Conservation (phyloP, 129 eudicot genomes). For the Mikania micrantha region DNA sequence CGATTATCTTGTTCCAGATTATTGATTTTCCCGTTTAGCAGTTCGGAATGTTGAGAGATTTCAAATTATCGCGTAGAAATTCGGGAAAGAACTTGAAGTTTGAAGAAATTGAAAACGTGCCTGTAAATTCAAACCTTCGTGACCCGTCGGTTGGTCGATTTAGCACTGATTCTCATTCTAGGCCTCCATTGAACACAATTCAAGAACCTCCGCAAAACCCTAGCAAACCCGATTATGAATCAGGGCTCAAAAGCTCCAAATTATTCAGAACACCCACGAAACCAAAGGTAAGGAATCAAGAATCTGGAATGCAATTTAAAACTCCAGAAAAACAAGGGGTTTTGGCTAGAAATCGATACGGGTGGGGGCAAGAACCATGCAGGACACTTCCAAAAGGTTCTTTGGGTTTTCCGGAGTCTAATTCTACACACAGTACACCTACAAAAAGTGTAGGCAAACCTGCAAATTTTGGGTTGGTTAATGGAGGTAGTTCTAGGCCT, state of each 20-base stretch:
- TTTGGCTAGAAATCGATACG: slow-evolving; percentile 36
- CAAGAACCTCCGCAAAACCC: slow-evolving; percentile 40
- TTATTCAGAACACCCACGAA: slow-evolving; percentile 60
- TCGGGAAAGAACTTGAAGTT: slow-evolving; percentile 41
- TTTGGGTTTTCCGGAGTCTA: slow-evolving; percentile 34
- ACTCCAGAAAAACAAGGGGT: slow-evolving; percentile 73
- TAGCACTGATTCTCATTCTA: slow-evolving; percentile 20
- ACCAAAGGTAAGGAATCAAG: slow-evolving; percentile 31
- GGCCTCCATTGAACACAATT: slow-evolving; percentile 52
- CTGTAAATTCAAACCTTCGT: slow-evolving; percentile 29
- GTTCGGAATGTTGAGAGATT: slow-evolving; percentile 57
- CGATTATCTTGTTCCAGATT: neutral
- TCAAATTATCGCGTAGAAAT: slow-evolving; percentile 45
- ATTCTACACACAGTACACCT: slow-evolving; percentile 60
- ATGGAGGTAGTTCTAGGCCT: slow-evolving; percentile 50
- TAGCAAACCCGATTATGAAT: slow-evolving; percentile 36
- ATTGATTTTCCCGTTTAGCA: neutral
- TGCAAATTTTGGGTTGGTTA: slow-evolving; percentile 41
- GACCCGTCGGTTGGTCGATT: slow-evolving; percentile 18
- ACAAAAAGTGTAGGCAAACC: slow-evolving; percentile 67
- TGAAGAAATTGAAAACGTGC: slow-evolving; percentile 73
- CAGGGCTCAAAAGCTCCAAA: slow-evolving; percentile 33
- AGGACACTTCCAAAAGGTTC: slow-evolving; percentile 35
- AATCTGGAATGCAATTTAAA: slow-evolving; percentile 29
- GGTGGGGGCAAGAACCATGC: slow-evolving; percentile 53